A percentile compares a stretch with the other conserved stretches of the same genome.
Evolutionary conservation across 2,329 filamentous ascomycete species (phyloP).

Genomic region (Pseudocercospora fijiensis): DNA sequence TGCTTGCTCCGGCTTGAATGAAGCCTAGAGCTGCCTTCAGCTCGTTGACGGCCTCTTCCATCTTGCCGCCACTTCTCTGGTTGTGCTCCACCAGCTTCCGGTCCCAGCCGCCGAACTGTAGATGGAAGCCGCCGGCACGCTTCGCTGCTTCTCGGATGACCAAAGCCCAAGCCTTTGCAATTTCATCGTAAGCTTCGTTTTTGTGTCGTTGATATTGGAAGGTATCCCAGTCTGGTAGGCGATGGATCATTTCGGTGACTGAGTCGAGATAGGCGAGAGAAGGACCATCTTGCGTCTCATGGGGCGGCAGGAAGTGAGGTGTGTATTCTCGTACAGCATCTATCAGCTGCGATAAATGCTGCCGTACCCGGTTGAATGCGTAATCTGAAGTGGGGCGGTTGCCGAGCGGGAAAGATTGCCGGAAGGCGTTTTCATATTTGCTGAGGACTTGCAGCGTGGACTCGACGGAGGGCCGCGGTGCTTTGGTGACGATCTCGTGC

Average conservation of each 20-base stretch:
- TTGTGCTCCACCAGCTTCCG: constrained; percentile 84
- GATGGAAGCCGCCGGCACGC: constrained; percentile 80
- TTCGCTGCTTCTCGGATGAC: constrained; percentile 91
- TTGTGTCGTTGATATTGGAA: constrained; percentile 89
- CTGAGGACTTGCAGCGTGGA: constrained; percentile 77
- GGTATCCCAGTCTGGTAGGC: constrained; percentile 85
- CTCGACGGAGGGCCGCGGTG: constrained; percentile 80
- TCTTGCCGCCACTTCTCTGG: constrained; percentile 75
- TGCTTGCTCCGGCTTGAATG: constrained; percentile 58
- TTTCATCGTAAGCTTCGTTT: constrained; percentile 93
- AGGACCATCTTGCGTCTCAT: constrained; percentile 77
- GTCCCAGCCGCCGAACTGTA: constrained; percentile 92
- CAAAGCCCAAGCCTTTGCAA: constrained; percentile 86
- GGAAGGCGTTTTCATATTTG: constrained; percentile 77
- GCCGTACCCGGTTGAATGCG: constrained; percentile 87
- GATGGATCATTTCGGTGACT: constrained; percentile 85
- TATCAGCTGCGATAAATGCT: constrained; percentile 74
- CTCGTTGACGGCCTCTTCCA: constrained; percentile 76
- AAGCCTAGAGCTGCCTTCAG: constrained; percentile 72
- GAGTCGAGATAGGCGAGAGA: constrained; percentile 87
- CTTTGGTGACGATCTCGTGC: constrained; percentile 77
- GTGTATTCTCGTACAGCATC: constrained; percentile 93
- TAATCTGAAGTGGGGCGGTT: constrained; percentile 86
- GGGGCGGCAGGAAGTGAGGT: constrained; percentile 89
- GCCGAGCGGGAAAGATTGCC: constrained; percentile 78